Evolutionary conservation across 768 basidiomycete genomes (phyloP), one percentile per base, ranked within the genome.

Genomic region (Mycena olivaceomarginata): DNA sequence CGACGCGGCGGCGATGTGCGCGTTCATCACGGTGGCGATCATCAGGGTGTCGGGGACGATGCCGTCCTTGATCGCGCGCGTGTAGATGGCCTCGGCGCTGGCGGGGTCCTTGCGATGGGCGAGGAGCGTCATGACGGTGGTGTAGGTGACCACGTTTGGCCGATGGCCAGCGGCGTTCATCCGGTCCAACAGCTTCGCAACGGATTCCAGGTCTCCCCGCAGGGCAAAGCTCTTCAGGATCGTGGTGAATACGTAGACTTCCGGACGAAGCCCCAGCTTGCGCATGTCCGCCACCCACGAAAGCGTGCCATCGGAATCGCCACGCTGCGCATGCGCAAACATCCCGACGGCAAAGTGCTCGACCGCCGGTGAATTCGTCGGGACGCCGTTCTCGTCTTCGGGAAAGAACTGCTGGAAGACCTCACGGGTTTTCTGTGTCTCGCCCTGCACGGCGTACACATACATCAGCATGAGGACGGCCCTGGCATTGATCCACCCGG

Each of bases 1-100:
- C 13, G 93, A 92, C 2, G 94, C 95, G 2, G 93, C 90, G 81
- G 95, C 93, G 65, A 96, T 94, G 81, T 97, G 92, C 0, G 94
- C 96, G 80, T 95, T 92, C 93, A 99, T 93, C 65, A 98, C 83
- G 8, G 94, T 86, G 16, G 91, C 90, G 78, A 93, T 87, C 93
- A 96, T 93, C 51, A 83, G 85, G 46, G 88, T 87, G 82, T 95
- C 93, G 4, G 94, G 94, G 18, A 85, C 83, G 70, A 96, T 81
- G 18, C 93, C 93, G 51, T 94, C 92, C 18, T 84, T 81, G 60
- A 96, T 64, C 0, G 95, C 95, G 57, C 89, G 90, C 84, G 90
- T 87, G 85, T 92, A 96, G 65, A 95, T 84, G 13, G 88, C 87
- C 81, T 95, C 93, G 0, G 95, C 95, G 37, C 91, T 91, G 15